Evolutionary conservation across 2,329 filamentous ascomycete species (phyloP).

Genomic region (Ophiostoma montium): DNA sequence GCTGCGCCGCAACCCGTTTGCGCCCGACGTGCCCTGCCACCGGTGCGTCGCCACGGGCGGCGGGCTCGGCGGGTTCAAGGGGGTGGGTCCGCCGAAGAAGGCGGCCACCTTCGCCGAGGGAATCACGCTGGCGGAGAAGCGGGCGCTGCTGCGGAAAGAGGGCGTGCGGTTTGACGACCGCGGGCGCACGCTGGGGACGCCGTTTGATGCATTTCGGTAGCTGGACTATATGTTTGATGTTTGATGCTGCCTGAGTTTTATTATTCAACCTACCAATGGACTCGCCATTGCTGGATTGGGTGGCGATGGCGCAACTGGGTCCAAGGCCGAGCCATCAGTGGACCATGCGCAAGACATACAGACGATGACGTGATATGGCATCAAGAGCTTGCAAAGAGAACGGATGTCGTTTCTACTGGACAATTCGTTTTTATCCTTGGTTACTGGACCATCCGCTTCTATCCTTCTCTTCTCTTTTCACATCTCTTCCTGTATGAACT

Average conservation of each 20-base stretch:
- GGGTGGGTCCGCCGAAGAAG: slow-evolving; percentile 39
- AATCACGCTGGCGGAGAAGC: slow-evolving; percentile 50
- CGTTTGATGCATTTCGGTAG: slow-evolving; percentile 29
- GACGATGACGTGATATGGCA: no score
- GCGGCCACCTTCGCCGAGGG: slow-evolving; percentile 41
- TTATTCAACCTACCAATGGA: no score
- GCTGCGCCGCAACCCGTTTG: slow-evolving; percentile 66
- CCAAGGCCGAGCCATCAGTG: not conserved
- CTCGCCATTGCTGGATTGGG: not conserved
- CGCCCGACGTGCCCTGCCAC: slow-evolving; percentile 70
- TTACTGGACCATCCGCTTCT: no score
- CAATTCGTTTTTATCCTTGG: no score
- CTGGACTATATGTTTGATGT: slow-evolving; percentile 1
- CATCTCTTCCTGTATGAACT: no score
- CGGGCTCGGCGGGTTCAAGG: slow-evolving; percentile 57
- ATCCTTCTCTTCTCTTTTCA: no score
- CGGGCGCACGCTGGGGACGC: slow-evolving; percentile 45
- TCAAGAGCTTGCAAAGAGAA: no score
- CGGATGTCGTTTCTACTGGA: no score
- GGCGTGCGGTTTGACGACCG: slow-evolving; percentile 49
- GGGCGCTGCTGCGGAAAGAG: slow-evolving; percentile 43
- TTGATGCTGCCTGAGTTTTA: not conserved
- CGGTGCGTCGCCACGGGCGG: slow-evolving; percentile 63
- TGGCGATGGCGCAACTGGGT: no score
- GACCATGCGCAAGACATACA: no score